Evolutionary conservation across 129 eudicot genomes (phyloP).

Genomic region (Saussurea involucrata): DNA sequence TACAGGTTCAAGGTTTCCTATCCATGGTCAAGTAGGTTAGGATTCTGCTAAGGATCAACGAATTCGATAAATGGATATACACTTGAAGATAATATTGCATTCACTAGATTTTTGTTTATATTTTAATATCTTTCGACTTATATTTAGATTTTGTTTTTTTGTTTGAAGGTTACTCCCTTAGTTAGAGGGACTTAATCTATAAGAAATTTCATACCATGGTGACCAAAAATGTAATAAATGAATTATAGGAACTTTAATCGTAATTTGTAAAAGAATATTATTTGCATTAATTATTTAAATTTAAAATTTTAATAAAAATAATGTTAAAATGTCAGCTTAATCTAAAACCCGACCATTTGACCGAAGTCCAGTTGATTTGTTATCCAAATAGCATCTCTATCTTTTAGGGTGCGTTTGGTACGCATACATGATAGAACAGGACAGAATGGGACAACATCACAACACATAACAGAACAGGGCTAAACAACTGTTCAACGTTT

Average conservation of each 20-base stretch:
- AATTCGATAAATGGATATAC: not conserved
- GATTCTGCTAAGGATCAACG: not conserved
- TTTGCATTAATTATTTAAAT: too few species aligned
- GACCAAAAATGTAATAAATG: not conserved
- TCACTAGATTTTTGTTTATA: not conserved
- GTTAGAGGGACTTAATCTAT: not conserved
- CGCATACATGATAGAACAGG: too few species aligned
- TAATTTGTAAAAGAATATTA: not conserved
- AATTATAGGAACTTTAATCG: not conserved
- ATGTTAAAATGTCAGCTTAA: not conserved
- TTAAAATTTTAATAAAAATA: too few species aligned
- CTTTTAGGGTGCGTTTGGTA: too few species aligned
- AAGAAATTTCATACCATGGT: too few species aligned
- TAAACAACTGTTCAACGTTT: too few species aligned
- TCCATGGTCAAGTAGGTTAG: not conserved
- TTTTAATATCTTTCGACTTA: too few species aligned
- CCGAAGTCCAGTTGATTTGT: too few species aligned
- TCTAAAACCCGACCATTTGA: not conserved
- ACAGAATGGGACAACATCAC: too few species aligned
- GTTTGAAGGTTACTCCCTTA: not conserved
- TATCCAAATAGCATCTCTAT: not conserved
- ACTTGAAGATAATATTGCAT: not conserved
- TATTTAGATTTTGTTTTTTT: too few species aligned
- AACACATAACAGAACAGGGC: too few species aligned
- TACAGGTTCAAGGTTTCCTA: not conserved